Base-by-base conservation (phyloP, 129 eudicot species). In the Logfia minima region DNA sequence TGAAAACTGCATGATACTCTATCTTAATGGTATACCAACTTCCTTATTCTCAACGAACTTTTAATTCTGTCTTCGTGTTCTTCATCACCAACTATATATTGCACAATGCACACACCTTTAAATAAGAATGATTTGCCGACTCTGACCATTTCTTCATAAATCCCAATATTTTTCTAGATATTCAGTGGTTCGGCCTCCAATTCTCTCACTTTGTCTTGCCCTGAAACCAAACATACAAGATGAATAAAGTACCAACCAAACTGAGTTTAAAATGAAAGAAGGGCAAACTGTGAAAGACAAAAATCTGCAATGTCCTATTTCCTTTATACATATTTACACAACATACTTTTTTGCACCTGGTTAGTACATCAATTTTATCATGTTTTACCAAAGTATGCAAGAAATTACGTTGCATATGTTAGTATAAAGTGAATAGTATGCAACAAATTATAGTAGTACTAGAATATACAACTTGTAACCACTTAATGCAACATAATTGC, bases 141-240 rank as follows among this genome's bases (percentile, higher is more conserved):
- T 67, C 58, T 16, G 71, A 82, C 70, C 79, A 7, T 39, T 77
- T 71, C 65, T 64, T 69, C 75, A 75, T 66, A 72, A 51, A 53
- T 41, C 72, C 28, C 60, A 13, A 58, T 37, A 22, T 8, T 62
- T 56, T 77, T 73, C 39, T 26, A 82, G 22, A 75, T 68, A 53
- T 79, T 83, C 10, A 83, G 81, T 45, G 81, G 83, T 79, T 79
- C 71, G 0, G 87, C 72, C 43, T 83, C 78, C 63, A 83, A 39
- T 48, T 61, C 83, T 66, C 81, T 74, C 76, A 43, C 80, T 43
- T 75, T 83, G 65, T 83, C 86, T 78, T 72, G 86, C 83, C 80
- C 83, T 83, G 76, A 17, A 80, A 67, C 29, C 52, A 19, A 51
- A 35, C 71, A 68, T 39, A 80, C 76, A 68, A 21, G 68, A 5